Evolutionary conservation across 176 grass and related monocot genomes (phyloP), one percentile per base, ranked within the genome.

Genomic region (Cenchrus purpureus): DNA sequence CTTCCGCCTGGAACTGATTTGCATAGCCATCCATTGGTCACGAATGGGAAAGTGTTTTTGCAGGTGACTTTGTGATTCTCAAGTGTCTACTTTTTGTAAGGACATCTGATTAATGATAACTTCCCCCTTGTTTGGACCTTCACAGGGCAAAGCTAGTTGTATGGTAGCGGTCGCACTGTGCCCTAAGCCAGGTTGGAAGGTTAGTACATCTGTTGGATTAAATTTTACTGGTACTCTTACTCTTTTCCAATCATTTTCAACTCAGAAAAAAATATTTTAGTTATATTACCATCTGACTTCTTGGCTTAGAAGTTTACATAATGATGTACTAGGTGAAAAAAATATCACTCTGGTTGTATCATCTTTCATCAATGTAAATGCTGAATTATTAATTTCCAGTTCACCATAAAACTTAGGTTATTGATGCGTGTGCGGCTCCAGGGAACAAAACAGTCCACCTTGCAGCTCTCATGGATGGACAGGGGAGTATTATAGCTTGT

Each of bases 341-440:
- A 34, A 34, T 34, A 34, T 2, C 32, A 34, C 32, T 34, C 8
- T 75, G 4, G 15, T 19, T 76, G 46, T 82, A 19, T 49, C 19
- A 48, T 12, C 6, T 77, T 64, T 28, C 13, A 85, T 14, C 28
- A 72, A 37, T 37, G 40, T 57, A 45, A 45, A 81, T 85, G 45
- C 60, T 34, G 65, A 56, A 73, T 54, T 54, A 65, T 88, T 88
- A 74, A 91, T 91, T 63, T 74, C 8, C 44, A 67, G 1, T 68
- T 90, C 50, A 62, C 83, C 52, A 68, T 83, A 83, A 78, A 93
- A 93, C 46, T 82, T 88, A 98, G 96, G 96, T 98, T 92, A 92
- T 98, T 92, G 96, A 98, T 95, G 91, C 93, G 61, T 98, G 96
- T 94, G 96, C 96, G 85, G 93, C 96, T 91, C 96, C 96, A 87